These are phyloP conservation scores for Colletotrichum endophyticum DNA, from an alignment of 2,329 filamentous ascomycete genomes.

Conservation along the genomic window DNA sequence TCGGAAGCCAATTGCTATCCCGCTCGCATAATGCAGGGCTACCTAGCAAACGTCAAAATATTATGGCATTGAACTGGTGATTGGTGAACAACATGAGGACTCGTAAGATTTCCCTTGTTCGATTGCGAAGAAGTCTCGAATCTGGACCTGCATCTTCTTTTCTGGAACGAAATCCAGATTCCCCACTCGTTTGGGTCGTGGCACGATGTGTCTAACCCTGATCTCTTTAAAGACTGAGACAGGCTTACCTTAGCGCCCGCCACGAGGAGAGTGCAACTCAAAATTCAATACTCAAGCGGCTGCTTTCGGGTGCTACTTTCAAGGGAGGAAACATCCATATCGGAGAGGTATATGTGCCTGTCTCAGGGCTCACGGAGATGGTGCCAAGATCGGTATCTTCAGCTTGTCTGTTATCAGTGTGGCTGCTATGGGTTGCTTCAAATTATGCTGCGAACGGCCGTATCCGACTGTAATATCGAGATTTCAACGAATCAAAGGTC, in stretches of 20 bases:
- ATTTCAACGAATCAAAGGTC: not conserved
- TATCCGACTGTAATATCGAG: not conserved
- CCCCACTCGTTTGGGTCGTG: not conserved
- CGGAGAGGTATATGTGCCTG: not conserved
- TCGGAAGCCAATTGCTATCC: not conserved
- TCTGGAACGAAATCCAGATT: not conserved
- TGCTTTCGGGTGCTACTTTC: not conserved
- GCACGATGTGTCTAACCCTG: not conserved
- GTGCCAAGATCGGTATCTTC: not conserved
- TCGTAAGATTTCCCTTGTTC: rapidly evolving
- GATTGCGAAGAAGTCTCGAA: not conserved
- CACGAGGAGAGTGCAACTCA: not conserved
- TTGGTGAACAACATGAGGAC: not conserved
- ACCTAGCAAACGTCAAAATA: too few species aligned
- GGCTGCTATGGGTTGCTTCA: not conserved
- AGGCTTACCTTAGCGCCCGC: not conserved
- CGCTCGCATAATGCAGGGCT: too few species aligned
- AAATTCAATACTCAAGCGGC: not conserved
- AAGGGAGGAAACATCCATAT: not conserved
- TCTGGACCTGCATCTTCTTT: not conserved
- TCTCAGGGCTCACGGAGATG: not conserved
- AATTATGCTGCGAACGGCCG: not conserved
- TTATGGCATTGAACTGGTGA: too few species aligned
- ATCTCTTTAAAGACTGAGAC: not conserved
- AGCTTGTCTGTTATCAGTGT: not conserved